phyloP scores from a whole-genome alignment of 306 rosid genomes.

The Erythrophleum fordii region DNA sequence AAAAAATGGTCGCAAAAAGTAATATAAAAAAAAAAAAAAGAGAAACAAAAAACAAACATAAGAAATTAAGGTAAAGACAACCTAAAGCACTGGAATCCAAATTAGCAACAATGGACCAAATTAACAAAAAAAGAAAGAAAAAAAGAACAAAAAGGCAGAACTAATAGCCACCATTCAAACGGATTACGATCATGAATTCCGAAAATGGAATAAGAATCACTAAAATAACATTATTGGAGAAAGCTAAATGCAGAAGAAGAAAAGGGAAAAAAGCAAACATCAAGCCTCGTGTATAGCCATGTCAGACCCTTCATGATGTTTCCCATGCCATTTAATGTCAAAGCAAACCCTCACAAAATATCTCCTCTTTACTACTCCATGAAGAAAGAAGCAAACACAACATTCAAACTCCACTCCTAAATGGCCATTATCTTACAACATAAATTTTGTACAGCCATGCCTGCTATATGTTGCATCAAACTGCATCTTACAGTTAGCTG shows the following conservation, averaged over 20 bases:
- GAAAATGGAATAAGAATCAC: conserved; percentile 28
- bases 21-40: too few species aligned
- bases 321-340: conserved; percentile 32
- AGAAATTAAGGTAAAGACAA: neutral
- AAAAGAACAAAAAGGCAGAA: neutral
- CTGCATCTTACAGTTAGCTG: neutral
- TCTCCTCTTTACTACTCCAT: neutral
- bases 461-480: neutral
- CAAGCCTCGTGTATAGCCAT: neutral
- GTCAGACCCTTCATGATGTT: conserved; percentile 37
- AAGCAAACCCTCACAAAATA: conserved; percentile 25
- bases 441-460: conserved; percentile 39
- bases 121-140: neutral
- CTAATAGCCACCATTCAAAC: neutral
- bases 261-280: neutral
- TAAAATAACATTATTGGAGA: conserved; percentile 11
- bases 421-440: conserved; percentile 36
- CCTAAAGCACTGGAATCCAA: neutral
- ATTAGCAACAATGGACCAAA: neutral
- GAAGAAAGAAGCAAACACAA: conserved; percentile 28
- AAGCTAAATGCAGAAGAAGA: neutral
- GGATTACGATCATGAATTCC: conserved; percentile 14
- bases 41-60: neutral
- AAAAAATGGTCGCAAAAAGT: neutral
- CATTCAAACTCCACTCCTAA: conserved; percentile 14